These are phyloP conservation scores for Globisporangium orthogonon DNA, from an alignment of 352 stramenopile species.

Conservation along the genomic window DNA sequence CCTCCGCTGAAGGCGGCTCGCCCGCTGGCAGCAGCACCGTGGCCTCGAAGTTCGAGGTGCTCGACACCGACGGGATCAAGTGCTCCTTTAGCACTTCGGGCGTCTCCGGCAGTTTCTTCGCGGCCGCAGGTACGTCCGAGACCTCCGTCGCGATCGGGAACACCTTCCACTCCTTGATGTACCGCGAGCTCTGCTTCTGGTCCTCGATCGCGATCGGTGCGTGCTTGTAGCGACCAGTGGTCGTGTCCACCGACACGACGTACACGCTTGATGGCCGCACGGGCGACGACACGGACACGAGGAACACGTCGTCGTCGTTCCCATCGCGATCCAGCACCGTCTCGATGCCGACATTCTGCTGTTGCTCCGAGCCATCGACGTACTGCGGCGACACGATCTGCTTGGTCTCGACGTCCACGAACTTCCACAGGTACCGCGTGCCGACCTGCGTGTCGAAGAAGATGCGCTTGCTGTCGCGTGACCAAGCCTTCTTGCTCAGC, in stretches of 20 bases:
- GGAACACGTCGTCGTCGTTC: slow-evolving; percentile 19
- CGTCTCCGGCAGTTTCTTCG: slow-evolving; percentile 25
- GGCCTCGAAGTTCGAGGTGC: slow-evolving; percentile 62
- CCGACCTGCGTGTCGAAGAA: slow-evolving; percentile 71
- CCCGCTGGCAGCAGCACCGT: slow-evolving; percentile 60
- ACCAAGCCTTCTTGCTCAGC: slow-evolving; percentile 49
- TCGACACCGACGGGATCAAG: slow-evolving; percentile 43
- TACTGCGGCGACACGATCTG: slow-evolving; percentile 42
- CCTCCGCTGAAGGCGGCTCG: slow-evolving; percentile 17
- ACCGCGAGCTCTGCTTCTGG: slow-evolving; percentile 24
- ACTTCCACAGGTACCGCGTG: slow-evolving; percentile 62
- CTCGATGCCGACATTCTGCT: slow-evolving; percentile 29
- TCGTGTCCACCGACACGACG: slow-evolving; percentile 39
- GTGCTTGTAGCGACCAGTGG: slow-evolving; percentile 29
- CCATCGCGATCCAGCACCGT: slow-evolving; percentile 42
- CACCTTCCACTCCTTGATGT: slow-evolving; percentile 59
- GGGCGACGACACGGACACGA: slow-evolving; percentile 57
- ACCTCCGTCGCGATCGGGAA: slow-evolving; percentile 44
- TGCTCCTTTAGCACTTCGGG: slow-evolving; percentile 29
- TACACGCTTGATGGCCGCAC: slow-evolving; percentile 47
- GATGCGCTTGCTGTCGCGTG: slow-evolving; percentile 40
- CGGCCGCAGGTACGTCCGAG: slow-evolving; percentile 30
- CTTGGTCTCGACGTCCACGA: slow-evolving; percentile 48
- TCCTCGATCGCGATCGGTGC: slow-evolving; percentile 40
- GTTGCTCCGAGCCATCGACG: slow-evolving; percentile 23